Evolutionary conservation across 2,329 filamentous ascomycete species (phyloP), one percentile per base, ranked within the genome.

Genomic region (Monilinia vaccinii-corymbosi): DNA sequence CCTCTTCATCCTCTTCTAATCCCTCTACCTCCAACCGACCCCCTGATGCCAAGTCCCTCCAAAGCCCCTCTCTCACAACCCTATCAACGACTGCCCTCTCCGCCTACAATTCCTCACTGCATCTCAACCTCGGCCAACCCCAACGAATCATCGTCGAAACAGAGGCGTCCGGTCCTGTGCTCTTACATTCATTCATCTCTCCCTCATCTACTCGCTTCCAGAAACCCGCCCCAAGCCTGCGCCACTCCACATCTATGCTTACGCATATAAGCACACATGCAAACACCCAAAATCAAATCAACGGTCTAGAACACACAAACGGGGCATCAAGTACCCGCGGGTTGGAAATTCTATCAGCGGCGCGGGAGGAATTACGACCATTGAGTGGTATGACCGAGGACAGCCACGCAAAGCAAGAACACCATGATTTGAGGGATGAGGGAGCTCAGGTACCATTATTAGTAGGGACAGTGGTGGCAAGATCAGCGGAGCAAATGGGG

Each of bases 111-210:
- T 75, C 81, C 52, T 78, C 80, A 6, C 73, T 74, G 38, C 78
- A 81, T 53, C 75, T 84, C 8, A 77, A 76, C 50, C 75, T 83
- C 47, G 82, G 82, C 64, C 67, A 69, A 8, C 79, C 81, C 3
- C 75, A 80, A 67, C 79, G 82, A 70, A 76, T 85, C 63, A 79
- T 85, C 71, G 77, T 85, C 68, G 82, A 85, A 69, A 80, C 81
- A 68, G 73, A 73, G 0, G 67, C 65, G 51, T 61, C 65, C 4
- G 75, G 75, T 0, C 72, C 75, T 8, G 59, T 75, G 5, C 57
- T 75, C 6, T 63, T 75, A 4, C 71, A 79, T 63, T 78, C 77
- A 28, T 81, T 77, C 67, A 70, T 81, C 62, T 75, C 77, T 60
- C 74, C 68, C 23, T 61, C 61, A 46, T 52, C 62, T 31, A 47